Evolutionary conservation across 306 rosid genomes (phyloP), one percentile per base, ranked within the genome.

Genomic region (Dicorynia guianensis): DNA sequence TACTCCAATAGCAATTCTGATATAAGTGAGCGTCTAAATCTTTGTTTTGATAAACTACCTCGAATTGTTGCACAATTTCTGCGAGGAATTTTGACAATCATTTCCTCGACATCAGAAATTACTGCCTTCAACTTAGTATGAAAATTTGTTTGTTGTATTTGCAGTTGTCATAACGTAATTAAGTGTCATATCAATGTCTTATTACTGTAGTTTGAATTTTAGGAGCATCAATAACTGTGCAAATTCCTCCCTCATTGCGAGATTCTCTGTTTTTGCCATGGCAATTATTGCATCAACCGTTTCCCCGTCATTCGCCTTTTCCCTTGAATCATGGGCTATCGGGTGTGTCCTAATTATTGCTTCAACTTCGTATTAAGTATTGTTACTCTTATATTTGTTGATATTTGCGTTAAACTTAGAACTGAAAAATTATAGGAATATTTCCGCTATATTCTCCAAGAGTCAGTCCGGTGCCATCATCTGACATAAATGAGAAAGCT

Each of bases 371-470:
- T 63, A 7, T 18, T 19, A 4, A 7, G n/a, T 6, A 54, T 13
- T 47, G 56, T 12, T 25, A 12, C 5, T 54, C 8, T 38, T 52
- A 3, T 46, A 8, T 60, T 6, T 66, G 6, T 61, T 1, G 57
- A 11, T 46, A 30, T 73, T n/a, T 67, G 60, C 59, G 1, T 66
- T 20, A 53, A 36, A 25, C 50, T 50, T 53, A 15, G 57, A 64
- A 70, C 33, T 68, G 57, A 43, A 81, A 74, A 77, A 20, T 60
- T 81, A 83, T 75, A 93, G 93, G 90, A 54, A 10, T 57, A 39
- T 63, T 65, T 79, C 75, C 86, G 7, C 62, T 89, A 15, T 64
- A 73, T 78, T 90, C 89, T 69, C 75, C 68, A 39, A 82, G 86
- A 39, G 87, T 67, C 15, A 39, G 78, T 72, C 80, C 88, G 0